A percentile compares a stretch with the other conserved stretches of the same genome.
These are phyloP conservation scores for Botrytis paeoniae DNA, from an alignment of 2,329 filamentous ascomycete species.

Conservation along the genomic window DNA sequence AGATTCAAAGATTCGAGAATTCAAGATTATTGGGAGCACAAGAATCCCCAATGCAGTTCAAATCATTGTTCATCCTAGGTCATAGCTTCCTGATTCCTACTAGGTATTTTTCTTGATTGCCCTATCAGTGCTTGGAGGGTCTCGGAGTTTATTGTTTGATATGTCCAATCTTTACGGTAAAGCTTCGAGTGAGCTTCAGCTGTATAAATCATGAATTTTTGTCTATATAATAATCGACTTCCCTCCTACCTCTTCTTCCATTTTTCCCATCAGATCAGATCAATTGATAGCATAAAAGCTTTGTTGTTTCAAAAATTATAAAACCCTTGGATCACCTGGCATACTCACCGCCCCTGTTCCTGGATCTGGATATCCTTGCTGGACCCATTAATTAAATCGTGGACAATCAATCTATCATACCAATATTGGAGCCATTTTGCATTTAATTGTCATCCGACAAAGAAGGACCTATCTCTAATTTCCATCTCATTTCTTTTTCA, in stretches of 20 bases:
- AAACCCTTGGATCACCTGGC: constrained; percentile 18
- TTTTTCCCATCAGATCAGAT: background rate
- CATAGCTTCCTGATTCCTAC: constrained; percentile 1
- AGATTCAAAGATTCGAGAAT: background rate
- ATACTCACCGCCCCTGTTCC: constrained; percentile 21
- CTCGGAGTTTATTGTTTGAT: background rate
- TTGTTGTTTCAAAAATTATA: constrained; percentile 17
- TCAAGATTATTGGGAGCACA: constrained; percentile 11
- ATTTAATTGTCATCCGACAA: constrained; percentile 11
- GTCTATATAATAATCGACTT: constrained; percentile 2
- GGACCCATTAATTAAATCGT: constrained; percentile 19
- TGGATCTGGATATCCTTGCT: constrained; percentile 17
- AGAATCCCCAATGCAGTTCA: constrained; percentile 14
- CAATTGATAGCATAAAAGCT: constrained; percentile 18
- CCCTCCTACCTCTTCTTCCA: background rate
- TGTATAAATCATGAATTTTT: background rate
- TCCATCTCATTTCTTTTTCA: background rate
- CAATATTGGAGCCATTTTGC: constrained; percentile 12
- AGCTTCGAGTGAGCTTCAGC: constrained; percentile 19
- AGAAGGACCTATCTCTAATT: constrained; percentile 2
- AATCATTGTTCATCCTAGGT: constrained; percentile 8
- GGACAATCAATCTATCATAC: constrained; percentile 13
- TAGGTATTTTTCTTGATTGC: background rate
- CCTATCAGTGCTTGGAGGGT: constrained; percentile 1
- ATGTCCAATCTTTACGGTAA: constrained; percentile 1